A percentile compares a stretch with the other conserved stretches of the same genome.
Conservation (phyloP, 805 yeast genomes). For the Ogataea methanolica region DNA sequence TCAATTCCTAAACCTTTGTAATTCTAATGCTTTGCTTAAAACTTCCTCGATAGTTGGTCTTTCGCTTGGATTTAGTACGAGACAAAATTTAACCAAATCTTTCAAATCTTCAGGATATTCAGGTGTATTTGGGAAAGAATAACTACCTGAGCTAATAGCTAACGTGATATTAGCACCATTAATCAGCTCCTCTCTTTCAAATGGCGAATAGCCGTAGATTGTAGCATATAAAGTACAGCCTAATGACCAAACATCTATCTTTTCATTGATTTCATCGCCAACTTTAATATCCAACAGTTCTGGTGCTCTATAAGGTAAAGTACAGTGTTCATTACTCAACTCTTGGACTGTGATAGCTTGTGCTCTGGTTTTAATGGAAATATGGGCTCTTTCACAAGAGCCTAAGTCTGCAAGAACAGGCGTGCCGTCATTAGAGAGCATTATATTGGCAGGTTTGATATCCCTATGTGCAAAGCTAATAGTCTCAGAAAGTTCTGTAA, state of each 20-base stretch:
- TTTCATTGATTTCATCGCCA: slow-evolving; percentile 61
- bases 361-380: slow-evolving; percentile 50
- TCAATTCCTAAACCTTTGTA: slow-evolving; percentile 25
- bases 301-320: slow-evolving; percentile 86
- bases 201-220: slow-evolving; percentile 79
- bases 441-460: slow-evolving; percentile 83
- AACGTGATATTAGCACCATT: slow-evolving; percentile 78
- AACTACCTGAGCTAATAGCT: slow-evolving; percentile 69
- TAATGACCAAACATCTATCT: slow-evolving; percentile 85
- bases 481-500: slow-evolving; percentile 50
- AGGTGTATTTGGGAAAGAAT: slow-evolving; percentile 48
- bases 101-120: slow-evolving; percentile 53
- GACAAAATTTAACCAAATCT: slow-evolving; percentile 53
- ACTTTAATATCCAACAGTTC: slow-evolving; percentile 77
- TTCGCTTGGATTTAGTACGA: slow-evolving; percentile 52
- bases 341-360: slow-evolving; percentile 78
- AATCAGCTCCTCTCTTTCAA: slow-evolving; percentile 75
- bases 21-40: slow-evolving; percentile 42
- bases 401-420: slow-evolving; percentile 87
- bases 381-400: slow-evolving; percentile 62
- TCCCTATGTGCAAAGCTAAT: slow-evolving; percentile 82
- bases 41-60: slow-evolving; percentile 66
- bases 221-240: slow-evolving; percentile 81
- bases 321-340: slow-evolving; percentile 77
- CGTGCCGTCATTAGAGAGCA: slow-evolving; percentile 67